Base-by-base conservation (phyloP, 768 basidiomycete genomes). In the Rhizopogon vulgaris region DNA sequence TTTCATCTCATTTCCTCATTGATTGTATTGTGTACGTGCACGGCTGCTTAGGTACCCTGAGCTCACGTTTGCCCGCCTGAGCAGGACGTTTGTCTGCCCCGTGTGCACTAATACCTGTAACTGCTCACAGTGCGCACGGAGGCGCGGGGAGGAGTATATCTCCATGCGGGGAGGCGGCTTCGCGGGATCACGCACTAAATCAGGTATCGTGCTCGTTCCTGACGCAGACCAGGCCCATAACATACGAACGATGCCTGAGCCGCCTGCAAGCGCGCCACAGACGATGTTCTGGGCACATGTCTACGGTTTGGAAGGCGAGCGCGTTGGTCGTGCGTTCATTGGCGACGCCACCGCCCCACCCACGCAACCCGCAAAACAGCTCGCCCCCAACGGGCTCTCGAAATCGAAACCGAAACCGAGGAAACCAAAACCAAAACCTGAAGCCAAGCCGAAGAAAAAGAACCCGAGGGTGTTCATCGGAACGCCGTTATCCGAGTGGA, bases 111-210 rank as follows among this genome's bases (percentile, higher is more conserved):
- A 65, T 10, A 72, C 55, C 10, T 83, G 81, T 62, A 78, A 75
- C 41, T 83, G 81, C 59, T 74, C 76, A 10, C 0, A 5, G 0
- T 82, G 80, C 56, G 67, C 73, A 12, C 55, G 61, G 25, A 70
- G 56, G 52, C 71, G 80, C 5, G 78, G 79, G 5, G 80, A 78
- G 47, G 56, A 60, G 10, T 80, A 78, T 52, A 51, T 78, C 9
- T 63, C 71, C 7, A 63, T 63, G 56, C 56, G 64, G 40, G 55
- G 55, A 1, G 63, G 56, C 3, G 63, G 63, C 12, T 55, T 61
- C 8, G 66, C 62, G 5, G 32, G 60, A 1, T 53, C 60, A 2
- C 24, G 65, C 3, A 45, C 60, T 36, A 66, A 60, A 9, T 36
- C 57, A 22, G 63, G 56, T 12, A 54, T 69, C 22, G 58, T 57